phyloP scores from a whole-genome alignment of 345 rosid genomes.

The Rhizophora apiculata region DNA sequence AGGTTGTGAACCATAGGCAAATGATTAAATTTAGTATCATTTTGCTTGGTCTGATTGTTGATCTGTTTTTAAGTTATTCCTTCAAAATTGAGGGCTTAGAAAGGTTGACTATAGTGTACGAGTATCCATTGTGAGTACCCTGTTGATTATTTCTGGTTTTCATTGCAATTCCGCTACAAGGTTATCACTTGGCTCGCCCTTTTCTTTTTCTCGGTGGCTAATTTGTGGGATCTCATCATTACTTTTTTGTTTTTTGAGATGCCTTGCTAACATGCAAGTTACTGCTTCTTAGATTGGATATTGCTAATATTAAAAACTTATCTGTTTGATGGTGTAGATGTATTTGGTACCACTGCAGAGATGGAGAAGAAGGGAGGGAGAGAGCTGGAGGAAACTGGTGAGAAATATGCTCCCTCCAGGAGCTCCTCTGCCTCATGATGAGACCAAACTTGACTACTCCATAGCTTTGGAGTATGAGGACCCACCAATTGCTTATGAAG shows the following conservation, averaged over 20 bases:
- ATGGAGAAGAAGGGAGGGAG: constrained; percentile 45
- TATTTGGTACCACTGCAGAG: constrained; percentile 5
- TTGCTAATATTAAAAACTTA: constrained; percentile 9
- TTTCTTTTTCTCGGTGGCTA: neutral
- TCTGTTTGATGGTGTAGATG: constrained; percentile 4
- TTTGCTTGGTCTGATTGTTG: neutral
- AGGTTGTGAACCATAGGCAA: neutral
- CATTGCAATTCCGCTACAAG: constrained; percentile 4
- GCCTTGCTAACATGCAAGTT: neutral
- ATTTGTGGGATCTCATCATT: neutral
- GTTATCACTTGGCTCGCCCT: neutral
- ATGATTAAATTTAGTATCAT: constrained; percentile 9
- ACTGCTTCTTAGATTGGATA: neutral
- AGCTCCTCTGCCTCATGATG: constrained; percentile 68
- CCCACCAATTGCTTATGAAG: constrained; percentile 56
- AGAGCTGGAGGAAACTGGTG: constrained; percentile 76
- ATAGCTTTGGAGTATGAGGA: constrained; percentile 83
- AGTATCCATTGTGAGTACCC: constrained; percentile 20
- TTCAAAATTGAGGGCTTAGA: constrained; percentile 31
- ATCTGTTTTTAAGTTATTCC: neutral
- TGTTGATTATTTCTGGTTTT: constrained; percentile 18
- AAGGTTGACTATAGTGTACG: constrained; percentile 9
- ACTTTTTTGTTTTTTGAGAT: neutral
- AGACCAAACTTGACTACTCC: constrained; percentile 69
- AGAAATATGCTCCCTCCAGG: constrained; percentile 91